Conservation (phyloP, 306 rosid genomes). For the Prunus mira region DNA sequence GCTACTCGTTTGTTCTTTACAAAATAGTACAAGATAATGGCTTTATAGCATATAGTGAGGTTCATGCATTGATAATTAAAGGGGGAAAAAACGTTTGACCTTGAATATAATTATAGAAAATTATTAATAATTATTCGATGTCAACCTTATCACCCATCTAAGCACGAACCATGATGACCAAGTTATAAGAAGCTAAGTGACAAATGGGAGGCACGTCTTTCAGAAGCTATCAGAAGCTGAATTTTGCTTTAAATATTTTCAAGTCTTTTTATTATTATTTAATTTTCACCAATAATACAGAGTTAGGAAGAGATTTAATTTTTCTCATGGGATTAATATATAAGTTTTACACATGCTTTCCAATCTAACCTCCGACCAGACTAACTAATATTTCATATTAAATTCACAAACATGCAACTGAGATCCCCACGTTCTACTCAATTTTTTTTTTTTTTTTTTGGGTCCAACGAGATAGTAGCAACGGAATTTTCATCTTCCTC, state of each 20-base stretch:
- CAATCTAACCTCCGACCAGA: constrained; percentile 32
- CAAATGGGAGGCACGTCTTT: constrained; percentile 63
- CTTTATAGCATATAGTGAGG: neutral
- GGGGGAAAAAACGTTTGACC: constrained; percentile 12
- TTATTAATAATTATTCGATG: neutral
- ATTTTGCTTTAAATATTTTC: neutral
- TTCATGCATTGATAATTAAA: constrained; percentile 8
- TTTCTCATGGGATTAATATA: neutral
- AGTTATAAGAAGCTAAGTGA: neutral
- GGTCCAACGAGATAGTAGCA: neutral
- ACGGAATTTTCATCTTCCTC: neutral
- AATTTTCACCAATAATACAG: neutral
- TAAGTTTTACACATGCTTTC: constrained; percentile 22
- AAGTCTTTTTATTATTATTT: no score
- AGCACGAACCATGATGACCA: constrained; percentile 20
- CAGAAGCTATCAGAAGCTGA: neutral
- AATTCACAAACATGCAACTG: constrained; percentile 26
- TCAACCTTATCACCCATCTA: constrained; percentile 24
- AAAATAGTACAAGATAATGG: neutral
- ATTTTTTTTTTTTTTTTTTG: neutral
- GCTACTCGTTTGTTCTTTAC: no score
- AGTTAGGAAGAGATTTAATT: neutral
- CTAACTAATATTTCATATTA: constrained; percentile 30
- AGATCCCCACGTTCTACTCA: constrained; percentile 3
- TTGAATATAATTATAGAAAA: constrained; percentile 1